Evolutionary conservation across 78 protist genomes (phyloP), one percentile per base, ranked within the genome.

Genomic region (Polysphondylium violaceum): DNA sequence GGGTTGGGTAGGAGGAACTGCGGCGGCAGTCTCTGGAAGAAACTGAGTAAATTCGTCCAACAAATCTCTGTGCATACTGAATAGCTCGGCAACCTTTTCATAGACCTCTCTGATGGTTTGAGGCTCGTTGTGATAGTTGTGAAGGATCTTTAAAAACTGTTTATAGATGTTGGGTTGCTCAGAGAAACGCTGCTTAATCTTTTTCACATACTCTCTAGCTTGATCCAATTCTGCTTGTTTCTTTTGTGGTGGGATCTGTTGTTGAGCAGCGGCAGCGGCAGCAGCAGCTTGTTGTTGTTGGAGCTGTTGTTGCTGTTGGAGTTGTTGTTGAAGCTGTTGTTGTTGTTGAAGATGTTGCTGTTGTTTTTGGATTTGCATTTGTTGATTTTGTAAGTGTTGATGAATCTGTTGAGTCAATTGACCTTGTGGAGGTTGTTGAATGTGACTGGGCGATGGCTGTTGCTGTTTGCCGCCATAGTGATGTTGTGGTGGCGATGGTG

Each of bases 21-120:
- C 58, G 40, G 36, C 36, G 23, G 40, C 65, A 36, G 60, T 64
- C 4, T 95, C 98, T 21, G 99, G 99, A 55, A 98, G 88, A 94
- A 98, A 98, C 81, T 95, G 96, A 2, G 77, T 69, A 21, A 98
- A 98, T 87, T 98, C 99, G 0, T 67, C 74, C 12, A 98, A 94
- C 38, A 98, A 74, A 60, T 98, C 99, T 8, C 74, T n/a, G 41
- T 98, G 98, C 7, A 29, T 44, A 21, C 33, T 69, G 68, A 98
- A 97, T 33, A 98, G 85, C 14, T 51, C 61, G 11, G 97, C 94
- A 25, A 96, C 97, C 31, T 86, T 95, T 3, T 63, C 93, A 72
- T 96, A 89, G n/a, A 97, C 98, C 47, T 96, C 97, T 16, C 69
- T 69, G 60, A 95, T 90, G 2, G 97, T 69, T 35, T 50, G 86